Base-by-base conservation (phyloP, 108 stramenopile species). In the Craspedostauros australis region DNA sequence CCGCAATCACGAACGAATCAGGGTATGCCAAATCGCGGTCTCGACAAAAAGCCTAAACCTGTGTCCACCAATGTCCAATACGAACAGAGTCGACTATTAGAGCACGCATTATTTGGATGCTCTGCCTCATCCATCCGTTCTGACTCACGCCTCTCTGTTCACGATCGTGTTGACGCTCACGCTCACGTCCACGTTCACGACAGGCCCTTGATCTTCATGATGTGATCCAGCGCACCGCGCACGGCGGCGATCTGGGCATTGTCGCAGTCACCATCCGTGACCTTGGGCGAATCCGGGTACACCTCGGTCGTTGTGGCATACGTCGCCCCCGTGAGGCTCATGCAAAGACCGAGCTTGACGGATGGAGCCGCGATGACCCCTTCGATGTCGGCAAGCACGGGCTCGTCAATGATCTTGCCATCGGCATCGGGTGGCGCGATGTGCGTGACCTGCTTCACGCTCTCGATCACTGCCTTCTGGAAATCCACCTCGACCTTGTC, bases 261-360 rank as follows among this genome's bases (percentile, higher is more conserved):
- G 47, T 79, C 77, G 49, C 82, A 84, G 31, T 61, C 49, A 16
- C 77, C 82, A 14, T 39, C 60, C 3, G 77, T 77, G 0, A 58
- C 71, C 22, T 33, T 67, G 29, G 68, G 52, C 3, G 57, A 60
- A 56, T 84, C 82, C 0, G 82, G 82, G 63, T 84, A 84, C 8
- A 84, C 82, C 48, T 84, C 82, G 21, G 82, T 84, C 16, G 82
- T 84, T 14, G 78, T 71, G 15, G 38, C 32, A 29, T 68, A 73
- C 11, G 46, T 25, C 11, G 62, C 77, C 32, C 38, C 29, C 6
- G 82, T 84, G n/a, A 71, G 55, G 33, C 75, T 39, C 1, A 46
- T 46, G 56, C 82, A 84, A 18, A 84, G 40, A 0, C 82, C 82
- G 38, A 84, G 34, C 30, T 45, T 41, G 18, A 29, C 43, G 9